Conservation (phyloP, 2,329 filamentous ascomycete species). For the Rosellinia necatrix region DNA sequence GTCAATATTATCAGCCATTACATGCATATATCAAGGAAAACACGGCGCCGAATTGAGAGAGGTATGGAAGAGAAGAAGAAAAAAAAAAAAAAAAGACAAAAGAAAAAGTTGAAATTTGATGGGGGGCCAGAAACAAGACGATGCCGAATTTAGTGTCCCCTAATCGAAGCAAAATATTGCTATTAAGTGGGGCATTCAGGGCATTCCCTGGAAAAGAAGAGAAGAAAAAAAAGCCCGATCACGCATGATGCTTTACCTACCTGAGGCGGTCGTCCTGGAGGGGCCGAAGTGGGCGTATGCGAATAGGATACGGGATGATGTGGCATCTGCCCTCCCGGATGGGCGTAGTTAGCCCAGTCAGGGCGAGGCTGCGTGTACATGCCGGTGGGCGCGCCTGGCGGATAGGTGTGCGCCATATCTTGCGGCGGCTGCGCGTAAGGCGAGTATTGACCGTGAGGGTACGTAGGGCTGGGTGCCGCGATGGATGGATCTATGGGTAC, state of each 20-base stretch:
- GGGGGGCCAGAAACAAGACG: no score
- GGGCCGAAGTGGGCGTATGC: slow-evolving; percentile 59
- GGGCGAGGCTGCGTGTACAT: slow-evolving; percentile 74
- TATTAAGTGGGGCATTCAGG: no score
- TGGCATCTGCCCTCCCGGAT: slow-evolving; percentile 54
- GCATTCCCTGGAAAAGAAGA: no score
- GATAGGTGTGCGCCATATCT: slow-evolving; percentile 83
- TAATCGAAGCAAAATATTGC: background rate
- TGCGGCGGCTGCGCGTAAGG: slow-evolving; percentile 82
- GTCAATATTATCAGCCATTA: slow-evolving; percentile 43
- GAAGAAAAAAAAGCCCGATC: background rate
- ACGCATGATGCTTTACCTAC: slow-evolving; percentile 49
- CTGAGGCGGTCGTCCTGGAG: slow-evolving; percentile 62
- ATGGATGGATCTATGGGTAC: slow-evolving; percentile 99
- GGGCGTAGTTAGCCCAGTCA: slow-evolving; percentile 73
- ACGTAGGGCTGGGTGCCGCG: slow-evolving; percentile 88
- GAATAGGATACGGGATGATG: slow-evolving; percentile 58
- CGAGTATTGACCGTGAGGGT: slow-evolving; percentile 81
- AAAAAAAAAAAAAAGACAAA: no score
- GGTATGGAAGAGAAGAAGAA: background rate
- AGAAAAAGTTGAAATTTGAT: no score
- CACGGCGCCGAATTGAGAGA: background rate
- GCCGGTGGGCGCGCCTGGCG: slow-evolving; percentile 59
- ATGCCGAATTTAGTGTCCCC: background rate
- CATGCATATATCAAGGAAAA: slow-evolving; percentile 22